These are phyloP conservation scores for Leucocoprinus leucothites DNA, from an alignment of 768 basidiomycete species.

Conservation along the genomic window DNA sequence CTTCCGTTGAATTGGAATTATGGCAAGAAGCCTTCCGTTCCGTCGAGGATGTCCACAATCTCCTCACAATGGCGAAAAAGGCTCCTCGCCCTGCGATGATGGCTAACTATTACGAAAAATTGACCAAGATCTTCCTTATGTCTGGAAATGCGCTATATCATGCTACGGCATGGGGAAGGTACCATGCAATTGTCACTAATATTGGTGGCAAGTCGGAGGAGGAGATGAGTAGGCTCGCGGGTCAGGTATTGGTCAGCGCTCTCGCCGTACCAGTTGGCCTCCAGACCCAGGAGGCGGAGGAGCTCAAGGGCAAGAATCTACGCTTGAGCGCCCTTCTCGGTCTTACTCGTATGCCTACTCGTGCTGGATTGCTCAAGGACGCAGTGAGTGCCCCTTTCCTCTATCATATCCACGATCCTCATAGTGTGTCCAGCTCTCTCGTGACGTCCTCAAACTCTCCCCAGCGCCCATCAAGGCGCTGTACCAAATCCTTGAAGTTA, in stretches of 20 bases:
- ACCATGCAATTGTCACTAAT: constrained; percentile 67
- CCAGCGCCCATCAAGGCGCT: constrained; percentile 71
- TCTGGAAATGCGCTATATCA: constrained; percentile 94
- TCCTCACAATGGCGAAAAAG: constrained; percentile 92
- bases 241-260: constrained; percentile 88
- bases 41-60: constrained; percentile 96
- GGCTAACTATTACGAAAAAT: constrained; percentile 98
- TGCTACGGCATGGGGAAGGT: constrained; percentile 92
- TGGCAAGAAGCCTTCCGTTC: constrained; percentile 99
- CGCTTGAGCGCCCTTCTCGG: constrained; percentile 85
- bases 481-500: constrained; percentile 87
- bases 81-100: constrained; percentile 93
- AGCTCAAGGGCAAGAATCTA: constrained; percentile 61
- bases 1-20: constrained; percentile 95
- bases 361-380: constrained; percentile 81
- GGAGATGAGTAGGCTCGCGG: constrained; percentile 77
- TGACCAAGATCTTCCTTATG: constrained; percentile 95
- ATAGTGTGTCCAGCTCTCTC: constrained; percentile 53
- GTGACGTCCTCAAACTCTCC: constrained; percentile 79
- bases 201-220: constrained; percentile 76
- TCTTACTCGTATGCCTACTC: constrained; percentile 78
- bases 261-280: constrained; percentile 87
- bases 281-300: constrained; percentile 44
- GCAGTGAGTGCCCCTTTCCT: constrained; percentile 55
- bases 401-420: not conserved